Base-by-base conservation (phyloP, 2,329 filamentous ascomycete genomes). In the Trichoderma sp. region DNA sequence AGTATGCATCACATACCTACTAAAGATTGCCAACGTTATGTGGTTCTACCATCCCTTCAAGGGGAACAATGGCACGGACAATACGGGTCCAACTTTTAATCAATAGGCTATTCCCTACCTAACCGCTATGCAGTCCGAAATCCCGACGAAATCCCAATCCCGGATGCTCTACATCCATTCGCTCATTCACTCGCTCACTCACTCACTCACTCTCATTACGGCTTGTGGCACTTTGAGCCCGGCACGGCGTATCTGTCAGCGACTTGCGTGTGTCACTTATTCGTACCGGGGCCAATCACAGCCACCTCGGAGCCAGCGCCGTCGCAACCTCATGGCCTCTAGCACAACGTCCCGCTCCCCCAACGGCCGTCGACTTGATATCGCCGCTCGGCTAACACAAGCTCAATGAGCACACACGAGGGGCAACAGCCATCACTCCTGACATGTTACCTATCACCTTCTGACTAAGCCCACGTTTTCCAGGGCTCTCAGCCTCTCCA, bases 351-450 rank as follows among this genome's bases (percentile, higher is more conserved):
- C 63, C 63, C 63, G 63, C 63, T 29, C 38, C 31, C 31, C 41
- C 24, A 67, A 45, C 64, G 24, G 64, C 16, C 18, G 41, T 67
- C n/a, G 64, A 31, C 27, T 21, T 18, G 38, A 31, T 45, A 68
- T 71, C 24, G 53, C 69, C 59, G 68, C 14, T 72, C 38, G 69
- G 35, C 59, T 72, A n/a, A n/a, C 38, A 63, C 60, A 35, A 64
- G 24, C 53, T n/a, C 56, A 38, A 50, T 12, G 18, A n/a, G 56
- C 38, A 41, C 33, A 60, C 24, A 24, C 45, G 27, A 27, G 60
- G 68, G 68, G 56, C 35, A 62, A 21, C 9, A 18, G 35, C 21
- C 27, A 38, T 64, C 69, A 72, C 27, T 35, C 29, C 31, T 50
- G 59, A 64, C 33, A 53, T 73, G 60, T 29, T 65, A 64, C 71